Percentiles rank a stretch among this genome's conserved stretches.
Conservation (phyloP, 2,329 filamentous ascomycete species). For the Fusarium scirpi region DNA sequence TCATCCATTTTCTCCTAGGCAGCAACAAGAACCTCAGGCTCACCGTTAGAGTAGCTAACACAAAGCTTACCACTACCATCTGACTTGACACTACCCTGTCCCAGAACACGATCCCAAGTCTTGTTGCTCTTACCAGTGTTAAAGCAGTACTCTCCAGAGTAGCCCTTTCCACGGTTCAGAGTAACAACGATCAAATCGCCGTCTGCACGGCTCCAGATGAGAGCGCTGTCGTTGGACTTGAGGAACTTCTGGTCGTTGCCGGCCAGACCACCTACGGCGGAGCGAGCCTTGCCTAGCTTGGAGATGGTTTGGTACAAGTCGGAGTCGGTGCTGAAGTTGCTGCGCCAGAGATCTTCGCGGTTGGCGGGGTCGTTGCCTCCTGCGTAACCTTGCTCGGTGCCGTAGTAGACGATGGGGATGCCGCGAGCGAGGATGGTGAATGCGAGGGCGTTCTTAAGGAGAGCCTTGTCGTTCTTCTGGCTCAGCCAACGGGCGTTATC, state of each 20-base stretch:
- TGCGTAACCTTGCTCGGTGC: slow-evolving; percentile 71
- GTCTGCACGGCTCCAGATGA: slow-evolving; percentile 32
- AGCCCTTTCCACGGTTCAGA: slow-evolving; percentile 19
- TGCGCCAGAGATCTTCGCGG: slow-evolving; percentile 70
- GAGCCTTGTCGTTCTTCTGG: slow-evolving; percentile 63
- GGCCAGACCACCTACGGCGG: slow-evolving; percentile 11
- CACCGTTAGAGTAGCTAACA: slow-evolving; percentile 21
- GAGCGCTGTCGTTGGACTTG: slow-evolving; percentile 7
- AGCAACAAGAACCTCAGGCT: slow-evolving; percentile 35
- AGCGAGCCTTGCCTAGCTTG: slow-evolving; percentile 25
- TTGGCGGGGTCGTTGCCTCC: slow-evolving; percentile 62
- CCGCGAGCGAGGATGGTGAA: slow-evolving; percentile 72
- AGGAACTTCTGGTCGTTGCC: slow-evolving; percentile 32
- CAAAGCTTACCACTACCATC: slow-evolving; percentile 18
- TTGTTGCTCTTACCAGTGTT: slow-evolving; percentile 28
- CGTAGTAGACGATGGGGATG: slow-evolving; percentile 74
- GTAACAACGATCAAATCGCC: slow-evolving; percentile 30
- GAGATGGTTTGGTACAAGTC: slow-evolving; percentile 37
- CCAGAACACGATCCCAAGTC: slow-evolving; percentile 31
- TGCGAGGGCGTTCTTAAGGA: slow-evolving; percentile 71
- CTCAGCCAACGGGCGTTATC: slow-evolving; percentile 67
- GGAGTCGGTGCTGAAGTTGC: slow-evolving; percentile 54
- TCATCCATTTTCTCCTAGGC: not conserved
- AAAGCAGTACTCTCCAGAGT: slow-evolving; percentile 26
- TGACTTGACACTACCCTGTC: slow-evolving; percentile 10